Conservation (phyloP, 176 grass and related monocot genomes). For the Rhynchospora pubera region DNA sequence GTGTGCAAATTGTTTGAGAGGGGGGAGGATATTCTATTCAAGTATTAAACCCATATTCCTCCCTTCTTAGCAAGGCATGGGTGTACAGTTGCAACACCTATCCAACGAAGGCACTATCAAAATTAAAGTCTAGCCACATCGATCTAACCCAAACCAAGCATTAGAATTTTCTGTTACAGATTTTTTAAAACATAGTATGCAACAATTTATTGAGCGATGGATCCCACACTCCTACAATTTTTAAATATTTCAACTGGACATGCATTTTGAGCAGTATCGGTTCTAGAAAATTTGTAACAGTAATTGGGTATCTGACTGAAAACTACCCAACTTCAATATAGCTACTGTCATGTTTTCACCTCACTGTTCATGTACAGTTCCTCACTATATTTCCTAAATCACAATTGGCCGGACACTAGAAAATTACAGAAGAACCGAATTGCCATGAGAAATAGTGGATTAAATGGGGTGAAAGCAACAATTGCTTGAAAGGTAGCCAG, state of each 20-base stretch:
- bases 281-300: neutral
- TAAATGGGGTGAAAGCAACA: neutral
- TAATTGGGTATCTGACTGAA: neutral
- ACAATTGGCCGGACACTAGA: neutral
- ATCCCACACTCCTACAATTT: neutral
- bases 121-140: too few species aligned
- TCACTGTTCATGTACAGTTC: neutral
- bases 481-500: neutral
- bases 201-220: neutral
- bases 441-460: neutral
- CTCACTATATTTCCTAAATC: too few species aligned
- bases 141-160: neutral
- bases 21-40: too few species aligned
- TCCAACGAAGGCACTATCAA: too few species aligned
- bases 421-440: conserved; percentile 4
- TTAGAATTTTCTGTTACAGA: neutral
- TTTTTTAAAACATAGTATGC: neutral
- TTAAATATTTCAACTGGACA: too few species aligned
- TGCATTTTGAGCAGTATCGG: neutral
- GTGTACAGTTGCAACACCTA: too few species aligned
- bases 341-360: neutral
- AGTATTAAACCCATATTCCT: too few species aligned
- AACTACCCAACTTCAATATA: neutral
- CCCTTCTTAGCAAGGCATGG: too few species aligned
- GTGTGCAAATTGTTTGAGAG: too few species aligned